Evolutionary conservation across 176 grass and related monocot genomes (phyloP).

Genomic region (Juncus inflexus): DNA sequence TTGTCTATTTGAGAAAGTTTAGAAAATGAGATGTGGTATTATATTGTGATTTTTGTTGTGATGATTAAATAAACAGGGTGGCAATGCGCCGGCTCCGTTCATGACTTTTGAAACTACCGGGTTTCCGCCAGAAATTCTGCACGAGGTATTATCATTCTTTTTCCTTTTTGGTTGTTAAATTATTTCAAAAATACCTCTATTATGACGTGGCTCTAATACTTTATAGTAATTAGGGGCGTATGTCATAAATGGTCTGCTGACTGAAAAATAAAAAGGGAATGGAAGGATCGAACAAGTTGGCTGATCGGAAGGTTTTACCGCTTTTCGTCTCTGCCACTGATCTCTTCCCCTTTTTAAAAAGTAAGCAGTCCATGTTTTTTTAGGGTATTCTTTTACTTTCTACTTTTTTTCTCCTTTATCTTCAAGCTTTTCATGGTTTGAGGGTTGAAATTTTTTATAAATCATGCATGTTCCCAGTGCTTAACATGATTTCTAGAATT

Average conservation of each 20-base stretch:
- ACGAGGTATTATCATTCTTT: slow-evolving; percentile 60
- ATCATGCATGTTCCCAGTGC: too few species aligned
- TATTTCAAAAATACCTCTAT: slow-evolving; percentile 5
- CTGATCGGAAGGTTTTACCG: slow-evolving; percentile 53
- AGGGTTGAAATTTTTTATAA: too few species aligned
- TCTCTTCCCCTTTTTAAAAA: slow-evolving; percentile 38
- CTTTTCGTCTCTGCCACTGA: slow-evolving; percentile 80
- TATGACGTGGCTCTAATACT: not conserved
- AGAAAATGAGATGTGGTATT: slow-evolving; percentile 10
- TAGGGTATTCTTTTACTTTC: slow-evolving; percentile 47
- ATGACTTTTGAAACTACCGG: slow-evolving; percentile 97
- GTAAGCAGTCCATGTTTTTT: slow-evolving; percentile 78
- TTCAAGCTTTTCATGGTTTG: too few species aligned
- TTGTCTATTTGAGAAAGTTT: not conserved
- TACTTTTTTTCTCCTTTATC: slow-evolving; percentile 17
- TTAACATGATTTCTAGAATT: too few species aligned
- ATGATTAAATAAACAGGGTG: slow-evolving; percentile 54
- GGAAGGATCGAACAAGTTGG: slow-evolving; percentile 62
- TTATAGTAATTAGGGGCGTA: slow-evolving; percentile 25
- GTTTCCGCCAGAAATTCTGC: slow-evolving; percentile 90
- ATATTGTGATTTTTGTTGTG: slow-evolving; percentile 31
- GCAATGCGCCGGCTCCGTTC: slow-evolving; percentile 88
- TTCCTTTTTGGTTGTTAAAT: slow-evolving; percentile 17
- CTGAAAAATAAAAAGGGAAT: slow-evolving; percentile 41
- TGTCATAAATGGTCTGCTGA: slow-evolving; percentile 48